These are phyloP conservation scores for Annulohypoxylon nitens DNA, from an alignment of 495 filamentous ascomycete species.

Conservation along the genomic window DNA sequence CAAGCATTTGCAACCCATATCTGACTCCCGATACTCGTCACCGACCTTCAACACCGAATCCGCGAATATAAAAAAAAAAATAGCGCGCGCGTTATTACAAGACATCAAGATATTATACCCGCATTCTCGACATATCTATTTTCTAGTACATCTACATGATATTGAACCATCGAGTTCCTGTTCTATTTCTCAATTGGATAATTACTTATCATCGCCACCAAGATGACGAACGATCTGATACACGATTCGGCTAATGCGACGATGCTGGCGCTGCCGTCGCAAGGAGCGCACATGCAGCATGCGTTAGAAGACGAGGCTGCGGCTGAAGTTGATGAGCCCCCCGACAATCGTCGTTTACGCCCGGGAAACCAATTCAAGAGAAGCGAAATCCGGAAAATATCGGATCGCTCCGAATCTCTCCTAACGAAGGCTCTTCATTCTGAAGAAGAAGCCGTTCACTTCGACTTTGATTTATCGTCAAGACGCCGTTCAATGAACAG, in stretches of 20 bases:
- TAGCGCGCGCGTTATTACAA: constrained; percentile 26
- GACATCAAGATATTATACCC: constrained; percentile 13
- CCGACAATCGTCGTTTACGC: constrained; percentile 47
- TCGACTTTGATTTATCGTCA: constrained; percentile 37
- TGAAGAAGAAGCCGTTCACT: constrained; percentile 59
- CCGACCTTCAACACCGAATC: constrained; percentile 5
- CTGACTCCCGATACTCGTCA: constrained; percentile 1
- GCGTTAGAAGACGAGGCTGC: constrained; percentile 57
- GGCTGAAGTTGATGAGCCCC: constrained; percentile 53
- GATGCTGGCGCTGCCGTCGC: constrained; percentile 58
- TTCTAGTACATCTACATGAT: constrained; percentile 8
- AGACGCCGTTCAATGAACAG: constrained; percentile 79
- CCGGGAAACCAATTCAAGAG: constrained; percentile 57
- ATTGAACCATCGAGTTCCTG: constrained; percentile 17
- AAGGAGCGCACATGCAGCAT: constrained; percentile 59
- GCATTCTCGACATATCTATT: constrained; percentile 20
- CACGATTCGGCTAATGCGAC: constrained; percentile 57
- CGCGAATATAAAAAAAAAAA: constrained; percentile 20
- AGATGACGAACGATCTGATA: constrained; percentile 57
- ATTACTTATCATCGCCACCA: constrained; percentile 23
- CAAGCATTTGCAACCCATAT: not conserved
- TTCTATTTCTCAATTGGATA: constrained; percentile 19
- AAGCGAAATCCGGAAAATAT: constrained; percentile 55
- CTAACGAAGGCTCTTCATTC: constrained; percentile 83
- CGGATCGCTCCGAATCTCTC: constrained; percentile 76